These are phyloP conservation scores for Triticum urartu DNA, from an alignment of 176 grass and related monocot species.

Conservation along the genomic window DNA sequence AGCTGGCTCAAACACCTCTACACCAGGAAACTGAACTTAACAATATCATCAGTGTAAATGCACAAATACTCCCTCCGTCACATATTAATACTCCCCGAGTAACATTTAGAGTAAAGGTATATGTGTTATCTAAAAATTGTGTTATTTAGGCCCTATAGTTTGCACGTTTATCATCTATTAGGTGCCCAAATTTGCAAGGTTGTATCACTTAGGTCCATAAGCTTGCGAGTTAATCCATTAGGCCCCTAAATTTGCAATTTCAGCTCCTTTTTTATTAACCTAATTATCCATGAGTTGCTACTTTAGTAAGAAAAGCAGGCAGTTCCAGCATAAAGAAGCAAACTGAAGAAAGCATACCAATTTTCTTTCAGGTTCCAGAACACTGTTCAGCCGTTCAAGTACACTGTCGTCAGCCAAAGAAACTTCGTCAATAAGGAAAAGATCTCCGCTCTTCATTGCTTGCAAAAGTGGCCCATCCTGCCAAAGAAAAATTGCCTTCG, in stretches of 20 bases:
- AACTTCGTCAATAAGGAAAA: slow-evolving; percentile 94
- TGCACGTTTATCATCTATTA: not conserved
- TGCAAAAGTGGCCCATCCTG: slow-evolving; percentile 95
- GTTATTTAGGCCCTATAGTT: not conserved
- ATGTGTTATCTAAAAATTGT: not conserved
- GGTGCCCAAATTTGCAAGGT: not conserved
- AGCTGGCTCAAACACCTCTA: not conserved
- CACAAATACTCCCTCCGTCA: not conserved
- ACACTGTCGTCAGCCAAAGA: slow-evolving; percentile 97
- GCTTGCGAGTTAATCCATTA: not conserved
- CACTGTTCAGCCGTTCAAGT: slow-evolving; percentile 96
- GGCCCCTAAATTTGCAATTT: not conserved
- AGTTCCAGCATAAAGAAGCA: slow-evolving; percentile 17
- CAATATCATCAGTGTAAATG: not conserved
- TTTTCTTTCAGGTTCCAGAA: slow-evolving; percentile 96
- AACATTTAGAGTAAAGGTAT: not conserved
- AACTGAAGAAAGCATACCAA: slow-evolving; percentile 54
- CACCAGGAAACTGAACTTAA: not conserved
- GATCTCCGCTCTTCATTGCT: slow-evolving; percentile 91
- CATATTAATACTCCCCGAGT: no score
- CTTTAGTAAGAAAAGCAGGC: slow-evolving; percentile 2
- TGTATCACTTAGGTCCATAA: not conserved
- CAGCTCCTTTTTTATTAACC: not conserved
- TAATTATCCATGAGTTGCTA: slow-evolving; percentile 1
- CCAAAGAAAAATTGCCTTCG: slow-evolving; percentile 86